Evolutionary conservation across 164 flowering plant species (phyloP).

Genomic region (Cinnamomum micranthum): DNA sequence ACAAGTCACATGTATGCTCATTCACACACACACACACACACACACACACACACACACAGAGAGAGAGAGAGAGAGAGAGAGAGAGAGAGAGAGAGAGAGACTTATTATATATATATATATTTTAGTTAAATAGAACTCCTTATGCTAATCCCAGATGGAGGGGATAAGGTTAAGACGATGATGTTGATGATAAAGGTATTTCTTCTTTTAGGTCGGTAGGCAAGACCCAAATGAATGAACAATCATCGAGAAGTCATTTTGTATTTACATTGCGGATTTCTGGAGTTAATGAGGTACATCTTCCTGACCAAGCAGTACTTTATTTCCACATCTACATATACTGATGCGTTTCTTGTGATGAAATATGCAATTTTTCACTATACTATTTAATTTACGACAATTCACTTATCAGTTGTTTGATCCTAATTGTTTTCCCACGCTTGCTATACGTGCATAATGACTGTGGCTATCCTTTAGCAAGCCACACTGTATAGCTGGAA

Average conservation of each 20-base stretch:
- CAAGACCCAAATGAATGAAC: constrained; percentile 93
- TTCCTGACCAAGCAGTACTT: background rate
- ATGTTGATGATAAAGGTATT: background rate
- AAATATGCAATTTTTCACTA: background rate
- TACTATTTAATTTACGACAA: background rate
- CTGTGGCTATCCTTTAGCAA: background rate
- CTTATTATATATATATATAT: too few species aligned
- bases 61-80: too few species aligned
- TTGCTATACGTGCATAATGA: background rate
- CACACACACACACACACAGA: too few species aligned
- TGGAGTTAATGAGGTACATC: constrained; percentile 78
- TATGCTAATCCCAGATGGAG: too few species aligned
- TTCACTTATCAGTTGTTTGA: background rate
- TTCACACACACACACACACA: too few species aligned
- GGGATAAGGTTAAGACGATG: too few species aligned
- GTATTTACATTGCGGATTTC: constrained; percentile 83
- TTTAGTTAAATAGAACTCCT: too few species aligned
- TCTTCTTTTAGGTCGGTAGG: constrained; percentile 68
- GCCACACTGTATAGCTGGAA: background rate
- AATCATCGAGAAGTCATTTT: constrained; percentile 95
- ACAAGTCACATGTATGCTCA: too few species aligned
- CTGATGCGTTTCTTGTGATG: background rate
- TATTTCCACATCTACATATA: background rate
- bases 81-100: too few species aligned
- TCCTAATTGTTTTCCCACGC: background rate